phyloP scores from a whole-genome alignment of 257 asterid genomes.

The Penstemon barbatus region DNA sequence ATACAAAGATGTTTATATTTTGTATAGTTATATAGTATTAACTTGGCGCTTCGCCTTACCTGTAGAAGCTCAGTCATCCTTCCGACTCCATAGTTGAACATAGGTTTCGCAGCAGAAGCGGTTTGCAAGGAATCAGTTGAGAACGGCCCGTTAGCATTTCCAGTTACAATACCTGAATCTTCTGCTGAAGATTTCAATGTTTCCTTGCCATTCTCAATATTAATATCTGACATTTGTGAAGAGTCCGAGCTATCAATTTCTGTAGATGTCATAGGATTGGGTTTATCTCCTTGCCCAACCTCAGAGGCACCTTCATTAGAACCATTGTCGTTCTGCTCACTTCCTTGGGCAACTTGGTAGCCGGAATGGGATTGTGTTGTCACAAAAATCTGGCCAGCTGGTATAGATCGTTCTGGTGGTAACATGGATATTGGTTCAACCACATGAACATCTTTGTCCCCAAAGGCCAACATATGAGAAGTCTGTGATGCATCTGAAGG shows the following conservation, averaged over 20 bases:
- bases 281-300: conserved; percentile 37
- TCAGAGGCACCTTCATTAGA: conserved; percentile 29
- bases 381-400: conserved; percentile 46
- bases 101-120: conserved; percentile 41
- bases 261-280: conserved; percentile 31
- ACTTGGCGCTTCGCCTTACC: conserved; percentile 38
- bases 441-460: conserved; percentile 58
- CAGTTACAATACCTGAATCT: conserved; percentile 33
- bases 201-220: conserved; percentile 38
- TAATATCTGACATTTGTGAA: conserved; percentile 47
- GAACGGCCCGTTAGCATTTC: conserved; percentile 29
- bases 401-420: conserved; percentile 56
- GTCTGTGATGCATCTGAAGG: conserved; percentile 33
- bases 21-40: no score
- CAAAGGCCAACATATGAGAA: conserved; percentile 36
- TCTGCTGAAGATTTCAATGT: conserved; percentile 40
- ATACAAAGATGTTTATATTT: background rate
- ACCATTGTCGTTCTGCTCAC: conserved; percentile 34
- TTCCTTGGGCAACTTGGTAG: conserved; percentile 38
- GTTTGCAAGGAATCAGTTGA: conserved; percentile 36
- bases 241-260: conserved; percentile 43
- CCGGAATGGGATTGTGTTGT: conserved; percentile 36
- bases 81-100: conserved; percentile 58
- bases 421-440: conserved; percentile 67
- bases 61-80: conserved; percentile 91